These are phyloP conservation scores for Otatea glauca DNA, from an alignment of 176 grass and related monocot genomes.

Conservation along the genomic window DNA sequence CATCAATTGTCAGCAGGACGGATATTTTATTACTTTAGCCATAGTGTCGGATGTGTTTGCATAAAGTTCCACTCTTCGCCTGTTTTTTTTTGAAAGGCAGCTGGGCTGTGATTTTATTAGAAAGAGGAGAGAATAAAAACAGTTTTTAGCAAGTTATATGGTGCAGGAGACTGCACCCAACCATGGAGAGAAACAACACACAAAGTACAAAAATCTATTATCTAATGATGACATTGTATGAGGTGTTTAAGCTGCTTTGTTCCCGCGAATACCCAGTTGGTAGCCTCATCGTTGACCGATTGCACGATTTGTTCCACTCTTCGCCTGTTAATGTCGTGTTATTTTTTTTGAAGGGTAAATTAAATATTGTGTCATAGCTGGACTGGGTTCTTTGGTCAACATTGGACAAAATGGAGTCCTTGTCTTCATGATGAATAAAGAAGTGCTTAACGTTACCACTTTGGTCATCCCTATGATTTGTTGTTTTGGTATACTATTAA, in stretches of 20 bases:
- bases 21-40: constrained; percentile 7
- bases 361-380: constrained; percentile 15
- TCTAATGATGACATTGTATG: too few species aligned
- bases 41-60: constrained; percentile 5
- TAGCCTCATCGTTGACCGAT: too few species aligned
- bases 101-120: too few species aligned
- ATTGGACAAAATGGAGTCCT: neutral
- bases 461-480: neutral
- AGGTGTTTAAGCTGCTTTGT: too few species aligned
- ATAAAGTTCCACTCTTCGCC: neutral
- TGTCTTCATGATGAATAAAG: constrained; percentile 29
- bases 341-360: neutral
- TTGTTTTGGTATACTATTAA: constrained; percentile 14
- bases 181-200: too few species aligned
- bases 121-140: too few species aligned
- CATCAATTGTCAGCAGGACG: neutral
- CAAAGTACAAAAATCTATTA: too few species aligned
- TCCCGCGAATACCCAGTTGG: too few species aligned
- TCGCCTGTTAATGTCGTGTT: constrained; percentile 7
- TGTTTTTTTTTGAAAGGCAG: neutral
- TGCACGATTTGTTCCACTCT: neutral
- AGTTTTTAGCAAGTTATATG: too few species aligned
- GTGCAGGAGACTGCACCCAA: too few species aligned
- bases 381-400: constrained; percentile 24
- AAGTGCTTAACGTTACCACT: neutral